Base-by-base conservation (phyloP, 164 flowering plant species). In the Vitis cinerea region DNA sequence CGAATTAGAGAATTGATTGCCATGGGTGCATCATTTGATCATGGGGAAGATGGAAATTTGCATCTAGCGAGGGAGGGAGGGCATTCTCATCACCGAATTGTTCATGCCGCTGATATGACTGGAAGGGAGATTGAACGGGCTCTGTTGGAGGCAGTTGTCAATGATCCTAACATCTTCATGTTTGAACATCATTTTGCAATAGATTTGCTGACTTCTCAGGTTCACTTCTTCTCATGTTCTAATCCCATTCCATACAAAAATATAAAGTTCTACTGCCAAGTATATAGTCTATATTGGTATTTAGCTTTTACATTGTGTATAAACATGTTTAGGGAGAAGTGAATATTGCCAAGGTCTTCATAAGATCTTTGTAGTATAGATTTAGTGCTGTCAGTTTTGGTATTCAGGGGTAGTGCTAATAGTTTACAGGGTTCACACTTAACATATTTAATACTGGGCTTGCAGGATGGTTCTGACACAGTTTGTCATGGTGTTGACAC, bases 101-200 rank as follows among this genome's bases (percentile, higher is more conserved):
- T 95, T 68, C 99, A 95, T 83, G 96, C 97, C 63, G 97, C 98
- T 69, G 99, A 95, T 78, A 93, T 95, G 98, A 95, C 98, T 14
- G 99, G 99, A 72, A 87, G 90, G 71, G 99, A 95, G 83, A 95
- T 95, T 63, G 97, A 93, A 77, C 83, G 98, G 68, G 97, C 98
- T 59, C 81, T 95, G 12, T 70, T 93, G 66, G 87, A 95, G 68
- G 98, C 98, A 51, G 95, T 88, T 74, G 59, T 76, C 61, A 86
- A 82, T 57, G 86, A 93, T 81, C 94, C 97, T 66, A 87, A 84
- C 66, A 91, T 93, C 12, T 81, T 62, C 51, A 79, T 95, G 78
- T 95, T 91, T 65, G 85, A 89, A 63, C 94, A 95, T 76, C 98
- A 95, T 80, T 93, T 86, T 79, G 99, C 99, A 5, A 84, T 95